These are phyloP conservation scores for Trichoderma erinaceum DNA, from an alignment of 495 filamentous ascomycete genomes.

Conservation along the genomic window DNA sequence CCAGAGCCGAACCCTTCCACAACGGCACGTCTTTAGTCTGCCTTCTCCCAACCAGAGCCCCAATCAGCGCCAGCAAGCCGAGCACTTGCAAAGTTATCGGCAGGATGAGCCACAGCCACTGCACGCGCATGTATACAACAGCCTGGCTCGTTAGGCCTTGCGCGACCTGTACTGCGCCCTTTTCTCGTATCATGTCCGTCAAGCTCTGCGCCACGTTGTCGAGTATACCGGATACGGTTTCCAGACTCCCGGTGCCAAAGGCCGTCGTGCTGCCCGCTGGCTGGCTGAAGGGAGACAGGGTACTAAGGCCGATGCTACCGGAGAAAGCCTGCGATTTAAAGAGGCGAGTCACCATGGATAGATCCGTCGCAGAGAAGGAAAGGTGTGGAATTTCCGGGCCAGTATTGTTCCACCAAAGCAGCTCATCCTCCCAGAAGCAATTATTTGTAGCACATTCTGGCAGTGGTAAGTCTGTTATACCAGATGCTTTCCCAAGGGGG, in stretches of 20 bases:
- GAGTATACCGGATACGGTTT: neutral
- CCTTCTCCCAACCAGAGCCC: neutral
- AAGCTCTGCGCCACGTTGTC: neutral
- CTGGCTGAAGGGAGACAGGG: neutral
- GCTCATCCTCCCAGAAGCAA: neutral
- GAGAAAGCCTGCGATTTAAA: neutral
- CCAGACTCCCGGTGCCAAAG: neutral
- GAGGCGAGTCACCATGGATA: neutral
- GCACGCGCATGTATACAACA: neutral
- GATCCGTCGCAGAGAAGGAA: neutral
- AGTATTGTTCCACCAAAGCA: neutral
- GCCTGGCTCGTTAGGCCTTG: neutral
- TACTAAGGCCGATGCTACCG: neutral
- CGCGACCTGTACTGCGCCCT: neutral
- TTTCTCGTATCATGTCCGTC: neutral
- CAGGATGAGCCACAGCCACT: neutral
- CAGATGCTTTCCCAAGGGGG: neutral
- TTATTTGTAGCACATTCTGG: neutral
- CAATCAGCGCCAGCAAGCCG: neutral
- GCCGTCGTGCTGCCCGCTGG: neutral
- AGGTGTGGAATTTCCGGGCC: neutral
- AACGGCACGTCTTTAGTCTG: neutral
- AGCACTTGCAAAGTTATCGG: neutral
- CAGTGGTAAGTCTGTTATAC: neutral
- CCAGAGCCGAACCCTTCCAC: neutral